Base-by-base conservation (phyloP, 176 grass and related monocot species). In the Secale cereale region DNA sequence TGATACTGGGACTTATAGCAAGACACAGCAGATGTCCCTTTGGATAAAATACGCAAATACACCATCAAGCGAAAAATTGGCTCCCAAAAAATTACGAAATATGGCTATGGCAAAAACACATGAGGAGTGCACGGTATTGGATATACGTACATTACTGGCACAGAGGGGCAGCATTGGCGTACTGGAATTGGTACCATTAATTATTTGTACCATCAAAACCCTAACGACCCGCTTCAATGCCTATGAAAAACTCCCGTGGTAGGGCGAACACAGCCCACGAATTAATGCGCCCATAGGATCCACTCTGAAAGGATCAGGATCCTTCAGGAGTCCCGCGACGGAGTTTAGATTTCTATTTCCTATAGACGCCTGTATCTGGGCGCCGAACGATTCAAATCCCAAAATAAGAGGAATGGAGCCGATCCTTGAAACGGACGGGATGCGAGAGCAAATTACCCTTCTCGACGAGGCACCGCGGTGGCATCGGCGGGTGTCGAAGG, bases 141-240 rank as follows among this genome's bases (percentile, higher is more conserved):
- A 35, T 67, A 48, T 20, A 41, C 13, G 39, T 75, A 52, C 19
- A 84, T 52, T 25, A 29, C n/a, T 52, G 56, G 86, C 36, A 74
- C 26, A 39, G 31, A 74, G 22, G 3, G 50, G 39, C 26, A 63
- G 20, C 80, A 83, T 78, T 78, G 74, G 77, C n/a, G 25, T 73
- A 78, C 2, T 1, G n/a, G 16, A 16, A 52, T 13, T 54, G 50
- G 40, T 9, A 1, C 14, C 73, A 64, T 66, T 83, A 74, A 90
- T 40, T 43, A 52, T 29, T 6, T 27, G 15, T 25, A 67, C 40
- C 80, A 48, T 67, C 25, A 45, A 79, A 90, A 86, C 79, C 84
- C 88, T 83, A 90, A 74, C 70, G 41, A 65, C 25, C 15, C 30
- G 56, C 52, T 78, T 52, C 78, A 90, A 78, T 82, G 65, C 15